Percentiles rank a stretch among this genome's conserved stretches.
These are phyloP conservation scores for Beta lomatogona DNA, from an alignment of 179 eudicot genomes.

Conservation along the genomic window DNA sequence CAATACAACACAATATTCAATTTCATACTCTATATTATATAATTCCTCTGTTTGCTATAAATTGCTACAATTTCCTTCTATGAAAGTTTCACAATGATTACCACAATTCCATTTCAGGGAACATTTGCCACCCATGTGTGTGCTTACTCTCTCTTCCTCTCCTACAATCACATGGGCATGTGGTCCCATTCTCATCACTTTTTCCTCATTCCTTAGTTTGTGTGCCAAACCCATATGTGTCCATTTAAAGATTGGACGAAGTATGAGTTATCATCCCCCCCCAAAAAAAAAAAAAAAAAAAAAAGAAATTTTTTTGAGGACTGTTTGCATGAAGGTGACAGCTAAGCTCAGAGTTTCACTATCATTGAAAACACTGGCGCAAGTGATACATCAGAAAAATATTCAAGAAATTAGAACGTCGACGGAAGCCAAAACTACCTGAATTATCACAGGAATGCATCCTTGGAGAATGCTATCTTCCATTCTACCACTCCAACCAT, in stretches of 20 bases:
- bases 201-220: too few relatives aligned
- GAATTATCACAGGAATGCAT: slow-evolving; percentile 93
- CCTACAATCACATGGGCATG: background rate
- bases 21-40: background rate
- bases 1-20: background rate
- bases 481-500: slow-evolving; percentile 99
- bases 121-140: too few relatives aligned
- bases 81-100: too few relatives aligned
- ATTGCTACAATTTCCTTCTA: too few relatives aligned
- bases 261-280: too few relatives aligned
- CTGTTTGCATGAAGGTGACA: background rate
- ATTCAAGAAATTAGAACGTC: background rate
- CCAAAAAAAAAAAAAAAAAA: too few relatives aligned
- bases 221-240: too few relatives aligned
- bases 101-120: too few relatives aligned
- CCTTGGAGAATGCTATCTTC: slow-evolving; percentile 97
- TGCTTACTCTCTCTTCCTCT: background rate
- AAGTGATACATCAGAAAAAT: background rate
- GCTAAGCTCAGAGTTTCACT: background rate
- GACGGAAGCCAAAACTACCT: slow-evolving; percentile 48
- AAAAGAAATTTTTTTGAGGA: too few relatives aligned
- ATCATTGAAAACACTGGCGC: background rate
- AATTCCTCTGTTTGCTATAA: too few relatives aligned
- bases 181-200: too few relatives aligned
- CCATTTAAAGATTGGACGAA: too few relatives aligned